Evolutionary conservation across 2,329 filamentous ascomycete species (phyloP).

Genomic region (Aspergillus sp.): DNA sequence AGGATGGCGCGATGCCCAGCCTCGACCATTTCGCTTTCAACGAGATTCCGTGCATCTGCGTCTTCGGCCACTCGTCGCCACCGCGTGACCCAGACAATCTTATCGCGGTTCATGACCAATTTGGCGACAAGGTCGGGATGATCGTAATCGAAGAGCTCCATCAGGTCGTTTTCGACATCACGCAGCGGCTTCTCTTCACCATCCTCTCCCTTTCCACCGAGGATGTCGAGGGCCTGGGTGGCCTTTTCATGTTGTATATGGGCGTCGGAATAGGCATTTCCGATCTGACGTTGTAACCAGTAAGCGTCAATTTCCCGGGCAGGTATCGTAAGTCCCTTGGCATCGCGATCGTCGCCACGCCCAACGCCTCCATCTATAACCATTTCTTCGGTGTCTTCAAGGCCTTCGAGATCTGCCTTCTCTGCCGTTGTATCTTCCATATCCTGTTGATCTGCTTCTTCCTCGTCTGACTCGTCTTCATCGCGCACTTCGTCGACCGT

Average conservation of each 20-base stretch:
- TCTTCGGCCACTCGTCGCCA: slow-evolving; percentile 80
- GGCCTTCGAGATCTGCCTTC: slow-evolving; percentile 45
- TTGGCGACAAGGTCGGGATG: slow-evolving; percentile 90
- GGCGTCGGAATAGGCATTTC: slow-evolving; percentile 81
- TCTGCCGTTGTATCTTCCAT: slow-evolving; percentile 44
- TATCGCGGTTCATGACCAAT: slow-evolving; percentile 87
- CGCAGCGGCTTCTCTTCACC: slow-evolving; percentile 82
- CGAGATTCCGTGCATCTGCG: slow-evolving; percentile 66
- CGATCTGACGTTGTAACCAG: slow-evolving; percentile 93
- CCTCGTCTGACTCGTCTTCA: slow-evolving; percentile 73
- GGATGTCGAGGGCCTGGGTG: slow-evolving; percentile 74
- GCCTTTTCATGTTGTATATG: slow-evolving; percentile 95
- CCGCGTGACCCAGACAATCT: slow-evolving; percentile 91
- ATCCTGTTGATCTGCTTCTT: slow-evolving; percentile 64
- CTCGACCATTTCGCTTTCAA: slow-evolving; percentile 89
- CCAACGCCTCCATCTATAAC: slow-evolving; percentile 69
- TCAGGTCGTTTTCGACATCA: slow-evolving; percentile 96
- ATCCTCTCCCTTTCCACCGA: slow-evolving; percentile 70
- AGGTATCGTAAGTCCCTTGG: slow-evolving; percentile 60
- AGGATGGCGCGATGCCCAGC: slow-evolving; percentile 84
- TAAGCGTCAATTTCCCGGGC: slow-evolving; percentile 94
- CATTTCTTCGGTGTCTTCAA: slow-evolving; percentile 69
- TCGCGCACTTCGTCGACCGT: slow-evolving; percentile 85
- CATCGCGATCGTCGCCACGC: slow-evolving; percentile 43
- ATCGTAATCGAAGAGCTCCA: slow-evolving; percentile 98